These are phyloP conservation scores for Talaromyces proteolyticus DNA, from an alignment of 495 filamentous ascomycete species.

Conservation along the genomic window DNA sequence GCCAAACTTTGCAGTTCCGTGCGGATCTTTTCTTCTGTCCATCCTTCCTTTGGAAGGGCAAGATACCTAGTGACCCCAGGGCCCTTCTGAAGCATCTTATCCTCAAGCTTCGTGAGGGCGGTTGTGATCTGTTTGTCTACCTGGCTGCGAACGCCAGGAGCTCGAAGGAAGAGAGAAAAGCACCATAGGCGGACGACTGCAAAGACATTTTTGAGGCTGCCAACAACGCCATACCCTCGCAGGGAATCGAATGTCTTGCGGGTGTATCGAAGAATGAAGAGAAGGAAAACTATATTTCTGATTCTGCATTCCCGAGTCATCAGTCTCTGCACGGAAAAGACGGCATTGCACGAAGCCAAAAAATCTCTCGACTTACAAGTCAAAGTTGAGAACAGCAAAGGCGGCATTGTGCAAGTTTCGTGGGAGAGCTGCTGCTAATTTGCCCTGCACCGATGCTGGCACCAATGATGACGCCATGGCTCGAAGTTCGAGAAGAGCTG, in stretches of 20 bases:
- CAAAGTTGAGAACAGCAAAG: constrained; percentile 63
- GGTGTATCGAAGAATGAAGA: constrained; percentile 83
- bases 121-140: constrained; percentile 72
- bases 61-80: constrained; percentile 68
- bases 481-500: background rate
- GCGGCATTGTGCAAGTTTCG: constrained; percentile 43
- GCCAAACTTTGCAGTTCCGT: constrained; percentile 74
- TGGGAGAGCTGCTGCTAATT: background rate
- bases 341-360: background rate
- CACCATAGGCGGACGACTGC: constrained; percentile 58
- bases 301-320: constrained; percentile 44
- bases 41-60: constrained; percentile 77
- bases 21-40: constrained; percentile 70
- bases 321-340: background rate
- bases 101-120: constrained; percentile 67
- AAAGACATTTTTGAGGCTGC: constrained; percentile 70
- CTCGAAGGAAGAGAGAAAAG: constrained; percentile 80
- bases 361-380: constrained; percentile 57
- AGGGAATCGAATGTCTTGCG: constrained; percentile 77
- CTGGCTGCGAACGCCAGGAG: constrained; percentile 75
- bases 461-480: constrained; percentile 8
- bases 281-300: constrained; percentile 82
- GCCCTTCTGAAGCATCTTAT: constrained; percentile 70
- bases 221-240: constrained; percentile 81
- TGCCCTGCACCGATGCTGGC: constrained; percentile 4